Evolutionary conservation across 106 monocot species (phyloP).

Genomic region (Dioscorea dumetorum): DNA sequence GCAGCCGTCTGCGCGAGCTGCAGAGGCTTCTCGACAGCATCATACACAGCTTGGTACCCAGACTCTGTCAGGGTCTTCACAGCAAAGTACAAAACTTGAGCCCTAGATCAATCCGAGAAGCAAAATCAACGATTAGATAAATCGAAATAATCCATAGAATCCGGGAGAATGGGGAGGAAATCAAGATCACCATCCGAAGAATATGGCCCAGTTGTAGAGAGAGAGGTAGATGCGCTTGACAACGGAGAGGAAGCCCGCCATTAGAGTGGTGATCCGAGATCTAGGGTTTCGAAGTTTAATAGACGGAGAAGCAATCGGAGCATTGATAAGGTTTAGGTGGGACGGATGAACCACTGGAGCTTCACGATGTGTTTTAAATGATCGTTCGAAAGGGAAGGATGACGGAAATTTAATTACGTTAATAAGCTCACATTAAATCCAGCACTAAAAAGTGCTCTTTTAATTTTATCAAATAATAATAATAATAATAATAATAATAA

Average conservation of each 20-base stretch:
- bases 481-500: too few species aligned
- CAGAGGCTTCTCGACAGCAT: slow-evolving; percentile 57
- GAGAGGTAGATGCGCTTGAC: slow-evolving; percentile 51
- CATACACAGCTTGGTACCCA: slow-evolving; percentile 40
- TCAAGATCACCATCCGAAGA: slow-evolving; percentile 43
- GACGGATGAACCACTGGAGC: slow-evolving; percentile 20
- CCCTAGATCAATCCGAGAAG: slow-evolving; percentile 34
- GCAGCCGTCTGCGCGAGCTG: slow-evolving; percentile 72
- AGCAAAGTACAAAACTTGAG: slow-evolving; percentile 50
- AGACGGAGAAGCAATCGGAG: not conserved
- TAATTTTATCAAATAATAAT: too few species aligned
- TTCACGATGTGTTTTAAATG: not conserved
- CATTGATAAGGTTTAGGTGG: slow-evolving; percentile 26
- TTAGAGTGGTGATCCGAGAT: slow-evolving; percentile 8
- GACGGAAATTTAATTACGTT: too few species aligned
- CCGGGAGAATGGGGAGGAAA: not conserved
- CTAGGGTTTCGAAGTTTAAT: not conserved
- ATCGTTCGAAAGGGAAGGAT: not conserved
- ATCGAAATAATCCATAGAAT: not conserved
- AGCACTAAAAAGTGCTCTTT: too few species aligned
- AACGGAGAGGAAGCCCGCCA: slow-evolving; percentile 43
- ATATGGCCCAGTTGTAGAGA: slow-evolving; percentile 55
- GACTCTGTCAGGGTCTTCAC: slow-evolving; percentile 46
- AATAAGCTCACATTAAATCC: too few species aligned
- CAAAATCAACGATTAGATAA: not conserved